A percentile compares a stretch with the other conserved stretches of the same genome.
Conservation (phyloP, 139 green algal genomes). For the Tetradesmus lagerheimii region DNA sequence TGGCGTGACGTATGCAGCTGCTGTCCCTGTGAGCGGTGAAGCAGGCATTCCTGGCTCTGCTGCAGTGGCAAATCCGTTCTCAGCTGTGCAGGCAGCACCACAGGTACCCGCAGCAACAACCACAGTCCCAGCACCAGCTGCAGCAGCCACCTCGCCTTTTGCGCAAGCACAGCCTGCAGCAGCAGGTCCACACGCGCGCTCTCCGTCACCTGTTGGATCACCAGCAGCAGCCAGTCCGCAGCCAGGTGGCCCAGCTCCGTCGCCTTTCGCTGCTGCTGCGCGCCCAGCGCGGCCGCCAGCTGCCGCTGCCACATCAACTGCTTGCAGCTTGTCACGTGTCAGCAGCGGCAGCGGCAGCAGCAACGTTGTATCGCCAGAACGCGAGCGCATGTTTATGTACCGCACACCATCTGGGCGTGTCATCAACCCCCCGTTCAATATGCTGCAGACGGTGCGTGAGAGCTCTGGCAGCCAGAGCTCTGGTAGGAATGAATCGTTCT, state of each 20-base stretch:
- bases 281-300: not conserved
- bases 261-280: not conserved
- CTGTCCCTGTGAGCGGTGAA: not conserved
- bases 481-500: not conserved
- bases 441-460: slow-evolving; percentile 31
- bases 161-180: not conserved
- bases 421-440: not conserved
- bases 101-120: not conserved
- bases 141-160: not conserved
- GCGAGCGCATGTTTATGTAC: slow-evolving; percentile 13
- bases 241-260: not conserved
- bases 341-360: not conserved
- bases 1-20: not conserved
- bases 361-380: not conserved
- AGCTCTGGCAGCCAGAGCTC: not conserved
- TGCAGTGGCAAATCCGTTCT: not conserved
- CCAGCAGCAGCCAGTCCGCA: not conserved
- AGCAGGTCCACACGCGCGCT: not conserved
- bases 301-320: not conserved
- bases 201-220: not conserved
- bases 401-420: slow-evolving; percentile 16
- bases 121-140: not conserved
- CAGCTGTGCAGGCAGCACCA: not conserved
- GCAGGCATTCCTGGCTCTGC: not conserved
- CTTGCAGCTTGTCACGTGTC: not conserved